Evolutionary conservation across 148 eudicot species (phyloP), one percentile per base, ranked within the genome.

Genomic region (Rhododendron kiyosumense): DNA sequence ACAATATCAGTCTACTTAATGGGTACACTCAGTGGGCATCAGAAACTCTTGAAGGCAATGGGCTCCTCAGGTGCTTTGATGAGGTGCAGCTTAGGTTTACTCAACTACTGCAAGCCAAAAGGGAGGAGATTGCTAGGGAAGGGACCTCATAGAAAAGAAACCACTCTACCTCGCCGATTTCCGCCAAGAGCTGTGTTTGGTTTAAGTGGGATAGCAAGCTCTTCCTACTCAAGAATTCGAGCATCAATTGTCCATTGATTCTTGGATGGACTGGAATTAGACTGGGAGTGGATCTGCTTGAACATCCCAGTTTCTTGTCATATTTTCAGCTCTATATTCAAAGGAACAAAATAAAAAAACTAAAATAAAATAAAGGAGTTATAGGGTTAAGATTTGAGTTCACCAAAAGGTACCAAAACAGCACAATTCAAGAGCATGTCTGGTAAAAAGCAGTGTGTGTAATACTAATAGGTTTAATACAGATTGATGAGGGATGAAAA

Each of bases 51-150:
- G 49, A 46, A 46, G 49, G 49, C 49, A 46, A 46, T 46, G 49
- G 49, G 11, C 49, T 46, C 49, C 49, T 46, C 11, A 46, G 49
- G 49, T 46, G 49, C 49, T 46, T 46, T 46, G 49, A 46, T 9
- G 11, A 9, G 49, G 49, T 46, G 49, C 12, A 46, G 12, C 49
- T 46, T 46, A 46, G 49, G 49, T 9, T 8, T 9, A 46, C 49
- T 46, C 49, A 46, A 9, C 49, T 46, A 46, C 49, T 46, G 11
- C 49, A 46, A 46, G 11, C 49, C 49, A 46, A 46, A 46, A 46
- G 49, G 49, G 92, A 88, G 75, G 98, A 95, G 86, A 92, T 95
- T 38, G 92, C 92, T 30, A 91, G 96, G 82, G 97, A 94, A 81
- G 88, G 88, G 84, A 94, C 94, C 15, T 78, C 90, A 67, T 93